These are phyloP conservation scores for Vanilla planifolia DNA, from an alignment of 106 monocot species.

Conservation along the genomic window DNA sequence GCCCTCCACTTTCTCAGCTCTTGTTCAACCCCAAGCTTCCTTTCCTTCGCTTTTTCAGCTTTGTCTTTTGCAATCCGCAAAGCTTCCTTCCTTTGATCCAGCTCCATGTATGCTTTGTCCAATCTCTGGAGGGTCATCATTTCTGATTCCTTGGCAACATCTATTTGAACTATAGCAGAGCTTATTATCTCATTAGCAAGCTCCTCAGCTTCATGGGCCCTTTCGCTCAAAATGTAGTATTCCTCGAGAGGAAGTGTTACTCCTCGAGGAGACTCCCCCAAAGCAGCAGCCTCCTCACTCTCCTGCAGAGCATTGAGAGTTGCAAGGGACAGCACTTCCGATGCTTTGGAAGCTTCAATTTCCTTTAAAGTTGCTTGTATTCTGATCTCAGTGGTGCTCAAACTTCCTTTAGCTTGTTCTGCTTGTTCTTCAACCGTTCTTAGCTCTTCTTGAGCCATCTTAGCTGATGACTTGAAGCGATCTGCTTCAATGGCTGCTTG, in stretches of 20 bases:
- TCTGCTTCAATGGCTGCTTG: conserved; percentile 6
- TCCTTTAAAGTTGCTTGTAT: conserved; percentile 10
- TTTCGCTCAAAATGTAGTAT: conserved; percentile 22
- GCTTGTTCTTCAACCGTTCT: conserved; percentile 2
- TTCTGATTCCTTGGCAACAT: conserved; percentile 18
- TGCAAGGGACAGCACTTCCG: conserved; percentile 3
- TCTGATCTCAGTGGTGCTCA: conserved; percentile 11
- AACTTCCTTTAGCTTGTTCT: conserved; percentile 10
- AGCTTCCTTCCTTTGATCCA: conserved; percentile 15
- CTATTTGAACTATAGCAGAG: conserved; percentile 12
- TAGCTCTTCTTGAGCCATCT: conserved; percentile 9
- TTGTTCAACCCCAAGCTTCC: conserved; percentile 22
- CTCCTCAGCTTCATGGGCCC: conserved; percentile 20
- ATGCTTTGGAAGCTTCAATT: conserved; percentile 11
- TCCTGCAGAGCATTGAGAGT: conserved; percentile 6
- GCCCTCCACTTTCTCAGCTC: conserved; percentile 22
- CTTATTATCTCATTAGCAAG: conserved; percentile 15
- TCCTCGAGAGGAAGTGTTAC: conserved; percentile 13
- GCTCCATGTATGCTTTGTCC: conserved; percentile 10
- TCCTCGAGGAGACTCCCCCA: conserved; percentile 7
- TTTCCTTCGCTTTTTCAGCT: conserved; percentile 16
- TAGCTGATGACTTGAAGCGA: neutral
- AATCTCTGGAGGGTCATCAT: conserved; percentile 13
- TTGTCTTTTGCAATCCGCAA: conserved; percentile 10
- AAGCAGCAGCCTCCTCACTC: conserved; percentile 6